phyloP scores from a whole-genome alignment of 2,329 filamentous ascomycete species.

The Monosporascus sp. region DNA sequence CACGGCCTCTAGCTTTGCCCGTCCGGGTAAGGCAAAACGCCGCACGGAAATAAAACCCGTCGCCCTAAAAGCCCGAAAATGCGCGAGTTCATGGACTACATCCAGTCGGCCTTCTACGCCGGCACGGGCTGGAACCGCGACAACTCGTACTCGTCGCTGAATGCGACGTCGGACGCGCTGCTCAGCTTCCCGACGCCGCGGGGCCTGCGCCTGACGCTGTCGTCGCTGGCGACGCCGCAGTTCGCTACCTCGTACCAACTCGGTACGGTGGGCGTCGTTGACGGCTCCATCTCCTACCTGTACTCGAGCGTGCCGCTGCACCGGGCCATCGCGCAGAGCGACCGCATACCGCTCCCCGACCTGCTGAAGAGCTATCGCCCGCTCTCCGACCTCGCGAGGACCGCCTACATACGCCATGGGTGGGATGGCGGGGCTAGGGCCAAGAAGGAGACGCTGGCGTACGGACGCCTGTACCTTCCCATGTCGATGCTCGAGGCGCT shows the following conservation, averaged over 20 bases:
- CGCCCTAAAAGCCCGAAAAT: slow-evolving; percentile 41
- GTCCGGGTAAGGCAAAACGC: not conserved
- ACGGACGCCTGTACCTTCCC: slow-evolving; percentile 76
- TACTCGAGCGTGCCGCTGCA: slow-evolving; percentile 81
- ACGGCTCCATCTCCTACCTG: slow-evolving; percentile 95
- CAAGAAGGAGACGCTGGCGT: slow-evolving; percentile 56
- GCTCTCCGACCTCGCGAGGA: slow-evolving; percentile 54
- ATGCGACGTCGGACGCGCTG: slow-evolving; percentile 76
- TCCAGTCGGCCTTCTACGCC: slow-evolving; percentile 84
- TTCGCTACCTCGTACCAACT: slow-evolving; percentile 94
- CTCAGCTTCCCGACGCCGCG: slow-evolving; percentile 84
- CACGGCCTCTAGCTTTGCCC: not conserved
- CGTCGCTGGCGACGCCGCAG: slow-evolving; percentile 84
- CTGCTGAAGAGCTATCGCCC: slow-evolving; percentile 80
- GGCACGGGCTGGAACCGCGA: slow-evolving; percentile 85
- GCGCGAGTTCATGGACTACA: slow-evolving; percentile 97
- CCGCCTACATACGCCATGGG: not conserved
- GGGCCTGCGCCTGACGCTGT: slow-evolving; percentile 79
- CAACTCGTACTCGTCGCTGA: slow-evolving; percentile 86
- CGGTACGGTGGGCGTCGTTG: slow-evolving; percentile 82
- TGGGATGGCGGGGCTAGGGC: slow-evolving; percentile 10
- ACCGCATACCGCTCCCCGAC: slow-evolving; percentile 67
- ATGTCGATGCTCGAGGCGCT: slow-evolving; percentile 82
- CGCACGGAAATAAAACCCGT: not conserved
- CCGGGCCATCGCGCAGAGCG: slow-evolving; percentile 62